These are phyloP conservation scores for Phlebopus sp. DNA, from an alignment of 1,284 basidiomycete genomes.

Conservation along the genomic window DNA sequence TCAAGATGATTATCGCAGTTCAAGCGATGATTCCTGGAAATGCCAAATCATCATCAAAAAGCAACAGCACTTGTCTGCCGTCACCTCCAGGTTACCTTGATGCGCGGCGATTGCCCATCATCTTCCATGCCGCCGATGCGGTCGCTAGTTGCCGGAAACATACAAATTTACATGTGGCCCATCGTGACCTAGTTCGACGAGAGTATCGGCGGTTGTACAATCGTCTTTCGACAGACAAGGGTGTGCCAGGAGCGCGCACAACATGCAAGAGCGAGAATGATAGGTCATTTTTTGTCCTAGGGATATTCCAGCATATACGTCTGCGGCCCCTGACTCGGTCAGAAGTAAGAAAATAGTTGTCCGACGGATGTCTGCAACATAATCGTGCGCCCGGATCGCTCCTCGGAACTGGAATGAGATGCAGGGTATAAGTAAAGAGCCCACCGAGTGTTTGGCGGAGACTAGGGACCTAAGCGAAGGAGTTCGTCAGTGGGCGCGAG, in stretches of 20 bases:
- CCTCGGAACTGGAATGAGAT: neutral
- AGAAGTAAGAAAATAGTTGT: no score
- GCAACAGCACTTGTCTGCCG: neutral
- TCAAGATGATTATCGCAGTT: no score
- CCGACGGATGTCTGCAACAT: neutral
- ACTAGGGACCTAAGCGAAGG: neutral
- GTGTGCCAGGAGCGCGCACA: no score
- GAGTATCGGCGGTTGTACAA: neutral
- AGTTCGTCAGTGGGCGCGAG: neutral
- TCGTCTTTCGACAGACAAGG: neutral
- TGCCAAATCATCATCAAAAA: no score
- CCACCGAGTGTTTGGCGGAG: neutral
- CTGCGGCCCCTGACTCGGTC: no score
- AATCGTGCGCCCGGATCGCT: neutral
- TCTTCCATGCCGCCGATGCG: neutral
- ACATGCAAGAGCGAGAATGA: no score
- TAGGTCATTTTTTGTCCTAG: no score
- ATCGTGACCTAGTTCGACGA: neutral
- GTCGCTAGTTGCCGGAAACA: neutral
- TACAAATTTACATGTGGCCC: neutral
- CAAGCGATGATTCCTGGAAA: no score
- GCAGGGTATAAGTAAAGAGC: no score
- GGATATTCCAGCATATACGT: neutral
- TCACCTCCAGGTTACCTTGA: neutral
- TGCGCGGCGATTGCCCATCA: neutral